Conservation (phyloP, 1,284 basidiomycete species). For the Malassezia restricta region DNA sequence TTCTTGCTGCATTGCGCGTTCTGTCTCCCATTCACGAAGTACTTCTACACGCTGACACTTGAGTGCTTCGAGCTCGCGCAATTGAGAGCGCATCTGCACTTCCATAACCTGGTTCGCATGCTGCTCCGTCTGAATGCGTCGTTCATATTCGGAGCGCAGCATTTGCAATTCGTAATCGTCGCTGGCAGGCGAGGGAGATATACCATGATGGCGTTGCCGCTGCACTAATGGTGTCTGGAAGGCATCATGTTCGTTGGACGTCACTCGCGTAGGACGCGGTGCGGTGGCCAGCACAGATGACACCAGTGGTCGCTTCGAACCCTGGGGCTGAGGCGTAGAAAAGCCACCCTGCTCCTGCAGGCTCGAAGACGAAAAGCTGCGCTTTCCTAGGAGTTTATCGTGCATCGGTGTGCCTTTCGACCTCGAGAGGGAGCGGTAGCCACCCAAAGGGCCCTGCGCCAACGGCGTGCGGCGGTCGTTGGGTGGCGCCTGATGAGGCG, state of each 20-base stretch:
- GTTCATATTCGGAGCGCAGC: conserved; percentile 29
- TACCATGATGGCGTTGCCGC: neutral
- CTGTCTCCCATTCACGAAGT: conserved; percentile 32
- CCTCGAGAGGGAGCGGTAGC: conserved; percentile 7
- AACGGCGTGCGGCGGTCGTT: neutral
- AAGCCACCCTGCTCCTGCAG: neutral
- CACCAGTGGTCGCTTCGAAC: conserved; percentile 17
- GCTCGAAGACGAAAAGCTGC: conserved; percentile 1
- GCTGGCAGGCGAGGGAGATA: neutral
- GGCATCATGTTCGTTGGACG: conserved; percentile 16
- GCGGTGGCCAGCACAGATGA: conserved; percentile 20
- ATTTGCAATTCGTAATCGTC: conserved; percentile 25
- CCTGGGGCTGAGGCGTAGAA: conserved; percentile 8
- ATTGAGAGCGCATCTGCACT: conserved; percentile 23
- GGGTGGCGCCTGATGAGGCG: neutral
- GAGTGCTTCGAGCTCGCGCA: conserved; percentile 32
- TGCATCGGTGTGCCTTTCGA: neutral
- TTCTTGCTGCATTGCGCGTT: conserved; percentile 18
- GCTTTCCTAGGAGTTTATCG: conserved; percentile 4
- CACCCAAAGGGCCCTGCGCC: conserved; percentile 7
- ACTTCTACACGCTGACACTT: conserved; percentile 33
- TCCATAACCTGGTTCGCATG: conserved; percentile 32
- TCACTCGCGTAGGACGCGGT: conserved; percentile 9
- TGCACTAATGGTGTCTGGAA: conserved; percentile 14
- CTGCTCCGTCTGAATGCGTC: conserved; percentile 23